These are phyloP conservation scores for Narthecium ossifragum DNA, from an alignment of 106 monocot genomes.

Conservation along the genomic window DNA sequence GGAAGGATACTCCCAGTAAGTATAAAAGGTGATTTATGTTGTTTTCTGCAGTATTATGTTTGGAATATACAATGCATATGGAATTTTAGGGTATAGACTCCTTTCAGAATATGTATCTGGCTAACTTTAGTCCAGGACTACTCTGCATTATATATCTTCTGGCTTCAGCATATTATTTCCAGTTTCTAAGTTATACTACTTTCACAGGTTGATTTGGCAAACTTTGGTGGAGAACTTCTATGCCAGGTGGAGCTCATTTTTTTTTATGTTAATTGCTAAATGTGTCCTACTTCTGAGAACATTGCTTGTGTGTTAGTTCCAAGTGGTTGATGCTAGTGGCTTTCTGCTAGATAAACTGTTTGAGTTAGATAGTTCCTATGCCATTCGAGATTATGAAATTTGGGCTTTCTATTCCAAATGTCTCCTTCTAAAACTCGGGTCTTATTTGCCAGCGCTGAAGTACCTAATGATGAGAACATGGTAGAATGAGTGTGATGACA, in stretches of 20 bases:
- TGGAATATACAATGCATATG: no score
- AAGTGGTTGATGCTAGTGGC: background rate
- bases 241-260: conserved; percentile 53
- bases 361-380: no score
- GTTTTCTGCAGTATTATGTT: background rate
- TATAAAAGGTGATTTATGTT: background rate
- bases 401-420: no score
- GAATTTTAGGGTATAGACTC: no score
- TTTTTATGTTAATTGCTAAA: background rate
- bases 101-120: background rate
- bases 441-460: no score
- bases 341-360: no score
- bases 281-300: no score
- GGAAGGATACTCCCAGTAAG: conserved; percentile 85
- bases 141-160: background rate
- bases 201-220: conserved; percentile 73
- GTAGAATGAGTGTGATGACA: no score
- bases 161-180: background rate
- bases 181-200: conserved; percentile 5
- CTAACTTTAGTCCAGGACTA: background rate
- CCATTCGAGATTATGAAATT: no score
- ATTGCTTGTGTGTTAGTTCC: background rate
- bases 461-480: no score
- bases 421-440: no score
- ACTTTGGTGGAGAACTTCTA: conserved; percentile 87